Conservation (phyloP, 2,329 filamentous ascomycete species). For the Xylaria arbuscula region DNA sequence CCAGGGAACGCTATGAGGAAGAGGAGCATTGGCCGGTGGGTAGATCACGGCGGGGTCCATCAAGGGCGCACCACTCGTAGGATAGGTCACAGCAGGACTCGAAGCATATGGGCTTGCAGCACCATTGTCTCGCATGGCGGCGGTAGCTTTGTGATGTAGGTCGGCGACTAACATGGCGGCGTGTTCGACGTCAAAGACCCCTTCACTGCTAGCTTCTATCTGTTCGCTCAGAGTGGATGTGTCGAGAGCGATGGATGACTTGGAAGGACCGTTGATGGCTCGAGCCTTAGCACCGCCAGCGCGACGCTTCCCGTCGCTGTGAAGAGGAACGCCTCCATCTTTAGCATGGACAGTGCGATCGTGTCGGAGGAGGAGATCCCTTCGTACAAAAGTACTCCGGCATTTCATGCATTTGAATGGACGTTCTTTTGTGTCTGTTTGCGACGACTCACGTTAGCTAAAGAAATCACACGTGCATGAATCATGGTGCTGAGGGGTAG, state of each 20-base stretch:
- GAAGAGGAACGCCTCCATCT: constrained; percentile 92
- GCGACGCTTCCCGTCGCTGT: constrained; percentile 92
- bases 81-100: constrained; percentile 74
- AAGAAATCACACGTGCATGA: constrained; percentile 20
- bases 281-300: constrained; percentile 72
- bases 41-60: constrained; percentile 84
- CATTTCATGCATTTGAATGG: constrained; percentile 99
- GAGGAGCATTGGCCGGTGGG: constrained; percentile 77
- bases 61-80: constrained; percentile 75
- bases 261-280: constrained; percentile 73
- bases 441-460: constrained; percentile 46
- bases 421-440: constrained; percentile 93
- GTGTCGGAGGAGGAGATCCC: constrained; percentile 94
- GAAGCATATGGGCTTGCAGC: constrained; percentile 65
- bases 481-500: constrained; percentile 40
- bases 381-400: constrained; percentile 96
- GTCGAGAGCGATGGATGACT: constrained; percentile 83
- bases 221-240: constrained; percentile 84
- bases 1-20: constrained; percentile 87
- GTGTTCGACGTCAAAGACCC: constrained; percentile 94
- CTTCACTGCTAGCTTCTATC: constrained; percentile 89
- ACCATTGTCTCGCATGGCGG: constrained; percentile 68
- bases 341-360: constrained; percentile 99
- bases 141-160: constrained; percentile 93
- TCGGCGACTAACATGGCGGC: constrained; percentile 99